These are phyloP conservation scores for Wickerhamiella sorbophila DNA, from an alignment of 805 yeast genomes.

Conservation along the genomic window DNA sequence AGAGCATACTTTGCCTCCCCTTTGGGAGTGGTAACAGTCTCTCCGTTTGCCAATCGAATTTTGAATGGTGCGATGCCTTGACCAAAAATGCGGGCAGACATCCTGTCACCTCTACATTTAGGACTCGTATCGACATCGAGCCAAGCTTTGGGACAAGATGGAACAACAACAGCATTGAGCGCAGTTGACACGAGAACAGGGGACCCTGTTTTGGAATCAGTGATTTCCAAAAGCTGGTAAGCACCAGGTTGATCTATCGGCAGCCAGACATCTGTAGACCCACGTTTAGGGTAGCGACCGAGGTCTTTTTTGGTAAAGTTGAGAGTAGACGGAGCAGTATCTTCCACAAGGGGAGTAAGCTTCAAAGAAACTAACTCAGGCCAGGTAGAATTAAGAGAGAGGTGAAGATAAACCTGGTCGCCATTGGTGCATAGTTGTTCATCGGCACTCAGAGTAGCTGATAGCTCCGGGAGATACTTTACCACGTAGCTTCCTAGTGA, in stretches of 20 bases:
- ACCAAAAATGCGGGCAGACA: slow-evolving; percentile 38
- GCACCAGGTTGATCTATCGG: slow-evolving; percentile 59
- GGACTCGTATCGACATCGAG: slow-evolving; percentile 25
- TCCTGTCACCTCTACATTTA: slow-evolving; percentile 50
- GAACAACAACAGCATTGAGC: slow-evolving; percentile 40
- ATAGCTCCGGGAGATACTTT: slow-evolving; percentile 80
- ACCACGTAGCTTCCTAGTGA: slow-evolving; percentile 78
- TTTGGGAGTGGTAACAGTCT: slow-evolving; percentile 2
- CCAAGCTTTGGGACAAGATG: slow-evolving; percentile 64
- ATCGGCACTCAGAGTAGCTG: slow-evolving; percentile 54
- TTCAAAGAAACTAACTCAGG: slow-evolving; percentile 26
- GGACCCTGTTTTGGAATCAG: slow-evolving; percentile 46
- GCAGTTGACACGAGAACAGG: slow-evolving; percentile 28
- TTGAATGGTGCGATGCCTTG: slow-evolving; percentile 70
- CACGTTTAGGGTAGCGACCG: slow-evolving; percentile 21
- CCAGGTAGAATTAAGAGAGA: slow-evolving; percentile 68
- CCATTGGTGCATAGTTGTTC: slow-evolving; percentile 42
- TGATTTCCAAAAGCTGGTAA: slow-evolving; percentile 55
- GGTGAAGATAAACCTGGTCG: slow-evolving; percentile 39
- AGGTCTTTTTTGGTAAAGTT: slow-evolving; percentile 49
- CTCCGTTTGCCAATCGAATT: slow-evolving; percentile 23
- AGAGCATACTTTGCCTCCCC: not conserved
- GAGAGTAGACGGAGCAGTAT: slow-evolving; percentile 13
- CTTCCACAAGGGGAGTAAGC: not conserved
- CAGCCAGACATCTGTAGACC: slow-evolving; percentile 31